A percentile compares a stretch with the other conserved stretches of the same genome.
Evolutionary conservation across 2,329 filamentous ascomycete species (phyloP).

Genomic region (Aspergillus japonicus): DNA sequence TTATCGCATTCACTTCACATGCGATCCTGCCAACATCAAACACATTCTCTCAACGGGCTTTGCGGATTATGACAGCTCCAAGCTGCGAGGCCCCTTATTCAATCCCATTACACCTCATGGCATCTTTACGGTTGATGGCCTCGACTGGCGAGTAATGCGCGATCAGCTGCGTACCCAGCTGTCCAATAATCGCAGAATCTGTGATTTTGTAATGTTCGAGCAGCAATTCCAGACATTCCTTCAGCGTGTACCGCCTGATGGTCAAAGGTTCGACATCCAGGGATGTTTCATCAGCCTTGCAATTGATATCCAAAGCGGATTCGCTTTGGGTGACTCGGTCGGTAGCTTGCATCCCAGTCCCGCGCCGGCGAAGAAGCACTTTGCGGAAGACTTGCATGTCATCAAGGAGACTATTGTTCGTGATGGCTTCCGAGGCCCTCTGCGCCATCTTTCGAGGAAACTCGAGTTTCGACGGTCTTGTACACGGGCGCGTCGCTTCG

Average conservation of each 20-base stretch:
- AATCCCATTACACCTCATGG: constrained; percentile 15
- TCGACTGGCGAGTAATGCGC: constrained; percentile 10
- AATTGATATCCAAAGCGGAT: constrained; percentile 9
- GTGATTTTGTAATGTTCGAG: constrained; percentile 7
- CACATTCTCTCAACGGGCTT: constrained; percentile 12
- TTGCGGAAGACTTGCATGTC: background rate
- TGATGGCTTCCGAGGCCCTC: constrained; percentile 12
- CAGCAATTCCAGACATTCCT: constrained; percentile 9
- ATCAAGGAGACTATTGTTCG: constrained; percentile 10
- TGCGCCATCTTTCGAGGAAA: background rate
- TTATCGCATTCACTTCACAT: constrained; percentile 14
- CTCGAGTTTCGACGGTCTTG: background rate
- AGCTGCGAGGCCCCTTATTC: constrained; percentile 11
- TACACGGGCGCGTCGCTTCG: background rate
- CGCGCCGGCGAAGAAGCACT: constrained; percentile 2
- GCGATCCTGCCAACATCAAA: constrained; percentile 10
- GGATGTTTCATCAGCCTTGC: background rate
- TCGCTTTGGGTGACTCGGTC: constrained; percentile 8
- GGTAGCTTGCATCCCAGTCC: background rate
- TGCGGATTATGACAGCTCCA: constrained; percentile 13
- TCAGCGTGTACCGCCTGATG: constrained; percentile 2
- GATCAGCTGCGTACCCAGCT: constrained; percentile 1
- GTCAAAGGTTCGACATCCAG: constrained; percentile 3
- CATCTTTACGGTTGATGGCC: constrained; percentile 14
- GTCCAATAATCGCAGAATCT: constrained; percentile 3